Conservation (phyloP, 768 basidiomycete species). For the Macrolepiota fuliginosa region DNA sequence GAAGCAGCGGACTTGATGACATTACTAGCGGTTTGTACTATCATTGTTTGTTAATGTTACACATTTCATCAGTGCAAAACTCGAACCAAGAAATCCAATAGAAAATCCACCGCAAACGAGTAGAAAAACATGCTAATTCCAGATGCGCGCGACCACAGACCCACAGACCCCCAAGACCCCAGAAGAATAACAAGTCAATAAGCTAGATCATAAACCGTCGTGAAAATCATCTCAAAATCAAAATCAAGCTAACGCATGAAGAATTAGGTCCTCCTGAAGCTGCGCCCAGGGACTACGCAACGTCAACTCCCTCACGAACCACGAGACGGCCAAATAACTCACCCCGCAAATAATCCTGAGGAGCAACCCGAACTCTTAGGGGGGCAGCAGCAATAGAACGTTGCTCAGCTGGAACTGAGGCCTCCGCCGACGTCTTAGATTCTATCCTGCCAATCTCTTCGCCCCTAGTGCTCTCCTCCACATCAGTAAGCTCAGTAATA, state of each 20-base stretch:
- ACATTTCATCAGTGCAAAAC: neutral
- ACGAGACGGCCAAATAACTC: neutral
- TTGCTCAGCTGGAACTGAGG: neutral
- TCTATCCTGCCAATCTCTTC: neutral
- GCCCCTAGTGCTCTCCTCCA: neutral
- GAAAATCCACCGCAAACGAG: neutral
- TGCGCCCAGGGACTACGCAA: neutral
- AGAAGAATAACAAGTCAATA: no score
- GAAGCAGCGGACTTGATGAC: slow-evolving; percentile 9
- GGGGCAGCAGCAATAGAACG: neutral
- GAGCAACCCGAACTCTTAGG: neutral
- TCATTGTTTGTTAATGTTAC: neutral
- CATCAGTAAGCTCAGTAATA: neutral
- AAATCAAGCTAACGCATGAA: neutral
- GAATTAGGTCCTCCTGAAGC: neutral
- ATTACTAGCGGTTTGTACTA: slow-evolving; percentile 4
- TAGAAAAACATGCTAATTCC: neutral
- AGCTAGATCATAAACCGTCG: no score
- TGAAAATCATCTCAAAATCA: no score
- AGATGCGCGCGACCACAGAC: no score
- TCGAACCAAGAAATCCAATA: neutral
- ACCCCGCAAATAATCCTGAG: slow-evolving; percentile 1
- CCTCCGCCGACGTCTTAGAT: neutral
- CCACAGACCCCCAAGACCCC: no score
- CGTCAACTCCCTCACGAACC: neutral